A percentile compares a stretch with the other conserved stretches of the same genome.
These are phyloP conservation scores for Citrullus amarus DNA, from an alignment of 306 rosid species.

Conservation along the genomic window DNA sequence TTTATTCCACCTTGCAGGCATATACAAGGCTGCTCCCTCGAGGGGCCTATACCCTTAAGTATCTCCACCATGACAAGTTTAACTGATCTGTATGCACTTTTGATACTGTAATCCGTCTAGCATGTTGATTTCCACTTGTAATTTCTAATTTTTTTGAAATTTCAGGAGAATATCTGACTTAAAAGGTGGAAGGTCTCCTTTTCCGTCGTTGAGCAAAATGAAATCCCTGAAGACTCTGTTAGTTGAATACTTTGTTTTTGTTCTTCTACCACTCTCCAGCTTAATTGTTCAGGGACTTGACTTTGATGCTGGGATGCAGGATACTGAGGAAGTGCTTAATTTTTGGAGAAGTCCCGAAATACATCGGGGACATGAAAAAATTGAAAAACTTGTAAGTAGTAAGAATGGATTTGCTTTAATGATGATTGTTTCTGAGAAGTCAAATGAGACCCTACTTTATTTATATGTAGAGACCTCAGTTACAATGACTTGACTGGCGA, in stretches of 20 bases:
- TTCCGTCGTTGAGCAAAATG: conserved; percentile 54
- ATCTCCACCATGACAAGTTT: conserved; percentile 55
- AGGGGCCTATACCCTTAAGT: conserved; percentile 79
- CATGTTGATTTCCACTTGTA: conserved; percentile 14
- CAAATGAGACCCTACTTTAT: conserved; percentile 8
- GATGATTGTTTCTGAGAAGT: background rate
- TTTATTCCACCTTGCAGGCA: conserved; percentile 37
- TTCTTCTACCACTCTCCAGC: conserved; percentile 6
- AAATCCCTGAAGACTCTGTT: conserved; percentile 60
- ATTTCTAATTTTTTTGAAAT: conserved; percentile 16
- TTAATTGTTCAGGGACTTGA: background rate
- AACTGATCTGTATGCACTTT: conserved; percentile 56
- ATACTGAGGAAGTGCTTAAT: conserved; percentile 56
- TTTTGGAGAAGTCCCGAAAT: conserved; percentile 47
- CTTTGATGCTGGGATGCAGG: conserved; percentile 31
- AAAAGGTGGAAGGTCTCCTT: conserved; percentile 36
- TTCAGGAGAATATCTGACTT: conserved; percentile 86
- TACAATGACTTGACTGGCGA: conserved; percentile 61
- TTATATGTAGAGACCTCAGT: conserved; percentile 64
- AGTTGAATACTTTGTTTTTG: conserved; percentile 33
- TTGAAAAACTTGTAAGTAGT: conserved; percentile 61
- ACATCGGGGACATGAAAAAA: conserved; percentile 40
- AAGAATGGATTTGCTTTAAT: background rate
- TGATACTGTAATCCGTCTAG: background rate
- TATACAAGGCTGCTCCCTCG: conserved; percentile 62